A percentile compares a stretch with the other conserved stretches of the same genome.
Conservation (phyloP, 2,329 filamentous ascomycete species). For the Blastomyces percursus region DNA sequence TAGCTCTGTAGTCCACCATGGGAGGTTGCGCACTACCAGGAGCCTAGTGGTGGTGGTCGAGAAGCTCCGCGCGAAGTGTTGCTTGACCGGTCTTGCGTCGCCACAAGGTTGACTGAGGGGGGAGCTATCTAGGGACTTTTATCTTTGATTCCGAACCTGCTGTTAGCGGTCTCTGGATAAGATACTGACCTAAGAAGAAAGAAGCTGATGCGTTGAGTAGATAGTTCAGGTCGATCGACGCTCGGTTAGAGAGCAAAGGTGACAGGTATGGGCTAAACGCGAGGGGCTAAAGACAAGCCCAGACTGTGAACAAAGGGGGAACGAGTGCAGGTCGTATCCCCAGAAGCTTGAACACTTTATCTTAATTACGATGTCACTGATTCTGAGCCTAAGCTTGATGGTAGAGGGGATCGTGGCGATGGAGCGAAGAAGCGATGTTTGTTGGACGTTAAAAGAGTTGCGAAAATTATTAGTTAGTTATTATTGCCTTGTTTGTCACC, state of each 20-base stretch:
- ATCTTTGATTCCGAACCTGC: neutral
- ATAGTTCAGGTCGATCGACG: neutral
- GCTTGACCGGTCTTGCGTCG: neutral
- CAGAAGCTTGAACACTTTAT: conserved; percentile 17
- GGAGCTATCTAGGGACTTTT: neutral
- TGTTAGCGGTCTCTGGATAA: neutral
- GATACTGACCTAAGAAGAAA: neutral
- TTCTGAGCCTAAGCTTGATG: conserved; percentile 6
- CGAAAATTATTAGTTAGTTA: neutral
- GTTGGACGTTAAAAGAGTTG: neutral
- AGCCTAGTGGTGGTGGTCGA: neutral
- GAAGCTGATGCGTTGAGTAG: neutral
- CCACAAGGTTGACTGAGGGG: neutral
- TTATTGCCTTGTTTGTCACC: conserved; percentile 1
- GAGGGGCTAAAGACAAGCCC: conserved; percentile 4
- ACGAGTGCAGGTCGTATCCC: conserved; percentile 36
- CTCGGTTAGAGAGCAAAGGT: neutral
- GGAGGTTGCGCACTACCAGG: conserved; percentile 18
- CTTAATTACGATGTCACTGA: neutral
- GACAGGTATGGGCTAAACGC: neutral
- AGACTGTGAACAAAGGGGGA: conserved; percentile 18
- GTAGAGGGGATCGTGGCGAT: conserved; percentile 4
- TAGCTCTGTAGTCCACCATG: conserved; percentile 30
- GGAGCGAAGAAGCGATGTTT: neutral
- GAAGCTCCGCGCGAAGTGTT: neutral